A percentile compares a stretch with the other conserved stretches of the same genome.
phyloP scores from a whole-genome alignment of 441 rosid genomes.

The Populus trichocarpa region DNA sequence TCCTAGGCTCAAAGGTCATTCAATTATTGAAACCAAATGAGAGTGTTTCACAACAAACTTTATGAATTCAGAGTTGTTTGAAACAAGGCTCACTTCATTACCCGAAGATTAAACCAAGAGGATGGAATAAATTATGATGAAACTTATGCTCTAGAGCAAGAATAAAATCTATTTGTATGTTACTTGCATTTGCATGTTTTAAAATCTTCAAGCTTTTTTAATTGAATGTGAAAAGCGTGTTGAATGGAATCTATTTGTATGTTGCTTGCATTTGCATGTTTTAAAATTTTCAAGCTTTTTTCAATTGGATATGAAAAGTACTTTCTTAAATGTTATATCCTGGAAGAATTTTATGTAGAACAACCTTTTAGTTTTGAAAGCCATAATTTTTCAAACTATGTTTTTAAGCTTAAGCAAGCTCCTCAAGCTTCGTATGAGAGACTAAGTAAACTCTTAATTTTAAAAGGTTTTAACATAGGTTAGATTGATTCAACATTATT shows the following conservation, averaged over 20 bases:
- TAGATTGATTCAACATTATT: not conserved
- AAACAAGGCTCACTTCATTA: too few relatives aligned
- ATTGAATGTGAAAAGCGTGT: too few relatives aligned
- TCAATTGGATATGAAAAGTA: constrained; percentile 11
- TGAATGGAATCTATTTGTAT: too few relatives aligned
- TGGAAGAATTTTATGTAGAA: not conserved
- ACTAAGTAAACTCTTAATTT: not conserved
- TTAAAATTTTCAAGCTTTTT: not conserved
- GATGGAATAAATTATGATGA: too few relatives aligned
- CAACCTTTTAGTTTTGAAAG: constrained; percentile 6
- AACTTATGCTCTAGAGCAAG: not conserved
- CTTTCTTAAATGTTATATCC: not conserved
- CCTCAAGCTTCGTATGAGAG: not conserved
- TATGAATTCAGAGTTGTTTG: not conserved
- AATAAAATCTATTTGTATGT: not conserved
- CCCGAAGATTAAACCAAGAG: too few relatives aligned
- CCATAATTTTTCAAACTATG: not conserved
- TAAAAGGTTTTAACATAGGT: not conserved
- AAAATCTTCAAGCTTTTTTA: too few relatives aligned
- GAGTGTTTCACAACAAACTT: not conserved
- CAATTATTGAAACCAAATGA: not conserved
- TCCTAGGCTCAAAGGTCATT: not conserved
- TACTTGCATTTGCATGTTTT: not conserved
- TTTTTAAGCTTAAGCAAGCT: constrained; percentile 1
- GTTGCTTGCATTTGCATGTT: too few relatives aligned